Base-by-base conservation (phyloP, 2,329 filamentous ascomycete species). In the Bipolaris zeicola region DNA sequence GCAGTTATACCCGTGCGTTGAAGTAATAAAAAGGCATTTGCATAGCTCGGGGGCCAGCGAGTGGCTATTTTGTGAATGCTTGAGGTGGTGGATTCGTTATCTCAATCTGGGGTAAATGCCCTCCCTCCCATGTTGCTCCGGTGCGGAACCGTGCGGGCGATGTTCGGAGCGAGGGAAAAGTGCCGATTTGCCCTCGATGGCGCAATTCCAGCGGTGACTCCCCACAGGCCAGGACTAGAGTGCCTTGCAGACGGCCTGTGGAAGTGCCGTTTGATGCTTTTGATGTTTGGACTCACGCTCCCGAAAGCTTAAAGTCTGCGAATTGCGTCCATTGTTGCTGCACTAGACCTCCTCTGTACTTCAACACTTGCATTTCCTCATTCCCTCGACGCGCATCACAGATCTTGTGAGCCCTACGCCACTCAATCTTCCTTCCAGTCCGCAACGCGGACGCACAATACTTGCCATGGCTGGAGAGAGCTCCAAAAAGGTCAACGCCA, bases 171-270 rank as follows among this genome's bases (percentile, higher is more conserved):
- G 50, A 47, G 18, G 55, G 57, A 64, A 57, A 67, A 60, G 37
- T 62, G 62, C 65, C 67, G 68, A 68, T 69, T 65, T 48, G 51
- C 38, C 22, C 38, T 49, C 57, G 63, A 74, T 74, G 65, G 70
- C 69, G 71, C 68, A 68, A 74, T 74, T 58, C 52, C 60, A 67
- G 68, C 67, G 64, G 65, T 73, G 70, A 73, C 71, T 73, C 70
- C 63, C 58, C 63, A 67, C 62, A 67, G 58, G 62, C 55, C 57
- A 56, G 53, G 34, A 41, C 63, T 57, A 64, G 64, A 41, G 65
- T 66, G 62, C 66, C 67, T 66, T 64, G 62, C 63, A 68, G 62
- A 56, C 50, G 58, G 55, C 56, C 26, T 52, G 51, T 55, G 51
- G 56, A 49, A 43, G 57, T 55, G 61, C 56, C 18, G 33, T 26